phyloP scores from a whole-genome alignment of 2,329 filamentous ascomycete species.

The Aspergillus sp. region DNA sequence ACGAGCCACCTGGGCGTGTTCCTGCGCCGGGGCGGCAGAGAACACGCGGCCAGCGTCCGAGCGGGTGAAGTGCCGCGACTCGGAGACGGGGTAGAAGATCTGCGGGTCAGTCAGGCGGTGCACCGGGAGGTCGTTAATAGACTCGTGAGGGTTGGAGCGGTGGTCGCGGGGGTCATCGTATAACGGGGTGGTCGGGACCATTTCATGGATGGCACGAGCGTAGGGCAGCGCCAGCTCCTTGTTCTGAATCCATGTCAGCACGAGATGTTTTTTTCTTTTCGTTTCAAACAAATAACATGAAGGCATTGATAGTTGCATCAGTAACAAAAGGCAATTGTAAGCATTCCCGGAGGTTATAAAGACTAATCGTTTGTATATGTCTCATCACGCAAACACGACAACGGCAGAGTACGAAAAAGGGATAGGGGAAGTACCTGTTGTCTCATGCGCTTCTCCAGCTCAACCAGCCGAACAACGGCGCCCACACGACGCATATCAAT shows the following conservation, averaged over 20 bases:
- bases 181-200: slow-evolving; percentile 71
- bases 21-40: slow-evolving; percentile 42
- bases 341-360: slow-evolving; percentile 75
- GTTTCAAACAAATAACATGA: slow-evolving; percentile 5
- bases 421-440: slow-evolving; percentile 58
- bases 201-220: slow-evolving; percentile 69
- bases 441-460: slow-evolving; percentile 77
- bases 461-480: slow-evolving; percentile 80
- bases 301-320: slow-evolving; percentile 18
- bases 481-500: slow-evolving; percentile 82
- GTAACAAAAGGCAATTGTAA: slow-evolving; percentile 54
- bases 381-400: slow-evolving; percentile 58
- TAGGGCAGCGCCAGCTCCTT: slow-evolving; percentile 77
- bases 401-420: slow-evolving; percentile 4
- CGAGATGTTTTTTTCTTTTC: slow-evolving; percentile 9
- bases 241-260: slow-evolving; percentile 47
- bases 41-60: slow-evolving; percentile 64
- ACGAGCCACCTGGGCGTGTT: slow-evolving; percentile 20
- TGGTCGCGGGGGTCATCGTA: slow-evolving; percentile 28
- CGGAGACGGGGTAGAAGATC: slow-evolving; percentile 63
- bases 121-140: slow-evolving; percentile 64
- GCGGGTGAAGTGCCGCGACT: slow-evolving; percentile 65
- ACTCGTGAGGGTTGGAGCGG: slow-evolving; percentile 52
- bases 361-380: slow-evolving; percentile 94
- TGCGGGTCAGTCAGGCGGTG: slow-evolving; percentile 55